Evolutionary conservation across 2,329 filamentous ascomycete genomes (phyloP).

Genomic region (Clonostachys sp.): DNA sequence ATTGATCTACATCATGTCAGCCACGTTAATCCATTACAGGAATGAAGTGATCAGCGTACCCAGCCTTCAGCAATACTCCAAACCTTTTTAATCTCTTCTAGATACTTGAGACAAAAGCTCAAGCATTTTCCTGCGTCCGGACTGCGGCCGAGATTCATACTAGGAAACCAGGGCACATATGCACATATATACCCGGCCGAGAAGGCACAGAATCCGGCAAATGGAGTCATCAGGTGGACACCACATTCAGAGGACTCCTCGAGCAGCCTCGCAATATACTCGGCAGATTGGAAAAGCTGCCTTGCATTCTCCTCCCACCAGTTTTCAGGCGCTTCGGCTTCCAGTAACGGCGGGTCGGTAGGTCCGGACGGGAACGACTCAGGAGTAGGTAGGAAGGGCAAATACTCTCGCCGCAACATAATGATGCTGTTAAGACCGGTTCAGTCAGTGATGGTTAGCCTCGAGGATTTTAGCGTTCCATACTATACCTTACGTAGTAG

Average conservation of each 20-base stretch:
- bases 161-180: conserved; percentile 30
- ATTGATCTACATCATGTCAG: conserved; percentile 7
- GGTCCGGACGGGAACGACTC: conserved; percentile 27
- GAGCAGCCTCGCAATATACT: conserved; percentile 24
- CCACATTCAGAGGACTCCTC: conserved; percentile 29
- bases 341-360: conserved; percentile 29
- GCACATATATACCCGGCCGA: conserved; percentile 35
- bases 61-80: conserved; percentile 20
- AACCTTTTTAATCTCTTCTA: conserved; percentile 16
- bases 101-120: conserved; percentile 15
- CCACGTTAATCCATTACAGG: conserved; percentile 4
- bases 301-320: conserved; percentile 33
- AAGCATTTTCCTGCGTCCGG: conserved; percentile 10
- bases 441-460: background rate
- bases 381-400: conserved; percentile 32
- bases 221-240: conserved; percentile 29
- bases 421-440: conserved; percentile 19
- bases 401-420: conserved; percentile 37
- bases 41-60: conserved; percentile 13
- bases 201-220: conserved; percentile 38
- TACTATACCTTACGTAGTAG: conserved; percentile 32
- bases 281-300: conserved; percentile 26
- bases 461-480: background rate
- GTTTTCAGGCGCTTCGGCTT: conserved; percentile 25
- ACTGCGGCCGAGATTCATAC: conserved; percentile 30